phyloP scores from a whole-genome alignment of 805 yeast species.

The Candida silvatica region DNA sequence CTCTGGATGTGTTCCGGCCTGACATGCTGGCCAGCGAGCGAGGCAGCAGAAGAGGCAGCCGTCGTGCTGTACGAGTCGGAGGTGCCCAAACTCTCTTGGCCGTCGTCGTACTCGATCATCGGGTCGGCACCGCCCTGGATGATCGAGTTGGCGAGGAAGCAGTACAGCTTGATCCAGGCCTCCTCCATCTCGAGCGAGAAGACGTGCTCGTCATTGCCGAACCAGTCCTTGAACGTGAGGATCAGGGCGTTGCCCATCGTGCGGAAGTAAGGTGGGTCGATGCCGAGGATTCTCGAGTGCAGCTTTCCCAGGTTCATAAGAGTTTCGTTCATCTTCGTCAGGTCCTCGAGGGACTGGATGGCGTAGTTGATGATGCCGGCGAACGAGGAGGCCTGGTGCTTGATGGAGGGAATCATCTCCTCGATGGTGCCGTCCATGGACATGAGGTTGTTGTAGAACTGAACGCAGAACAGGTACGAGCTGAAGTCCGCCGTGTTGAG shows the following conservation, averaged over 20 bases:
- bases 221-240: constrained; percentile 60
- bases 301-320: constrained; percentile 59
- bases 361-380: constrained; percentile 72
- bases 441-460: constrained; percentile 63
- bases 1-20: no score
- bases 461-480: constrained; percentile 63
- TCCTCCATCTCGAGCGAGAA: constrained; percentile 56
- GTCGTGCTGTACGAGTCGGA: constrained; percentile 2
- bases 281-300: constrained; percentile 68
- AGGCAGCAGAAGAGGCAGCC: neutral
- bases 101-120: constrained; percentile 17
- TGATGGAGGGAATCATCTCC: constrained; percentile 60
- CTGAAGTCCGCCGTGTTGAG: constrained; percentile 29
- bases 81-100: constrained; percentile 1
- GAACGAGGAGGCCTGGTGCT: constrained; percentile 73
- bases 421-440: constrained; percentile 54
- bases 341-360: constrained; percentile 52
- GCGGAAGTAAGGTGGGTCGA: constrained; percentile 59
- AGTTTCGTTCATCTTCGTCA: constrained; percentile 48
- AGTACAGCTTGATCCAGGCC: constrained; percentile 63
- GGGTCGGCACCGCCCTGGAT: constrained; percentile 55
- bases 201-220: constrained; percentile 23
- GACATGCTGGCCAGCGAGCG: constrained; percentile 1
- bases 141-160: constrained; percentile 60
- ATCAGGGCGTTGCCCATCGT: constrained; percentile 67